Conservation (phyloP, 768 basidiomycete genomes). For the Galerina marginata region DNA sequence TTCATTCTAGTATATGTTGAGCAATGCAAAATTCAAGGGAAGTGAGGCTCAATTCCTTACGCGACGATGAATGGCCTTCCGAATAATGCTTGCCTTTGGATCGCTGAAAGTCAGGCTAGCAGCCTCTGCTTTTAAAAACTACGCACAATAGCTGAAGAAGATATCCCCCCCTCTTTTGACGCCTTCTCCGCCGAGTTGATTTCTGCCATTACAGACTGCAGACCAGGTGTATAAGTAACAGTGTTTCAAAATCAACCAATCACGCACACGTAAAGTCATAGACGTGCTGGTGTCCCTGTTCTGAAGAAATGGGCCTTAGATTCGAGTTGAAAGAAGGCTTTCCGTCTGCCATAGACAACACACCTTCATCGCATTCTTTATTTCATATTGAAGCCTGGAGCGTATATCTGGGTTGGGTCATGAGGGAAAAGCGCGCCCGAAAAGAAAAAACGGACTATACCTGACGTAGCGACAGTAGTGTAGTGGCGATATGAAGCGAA, state of each 20-base stretch:
- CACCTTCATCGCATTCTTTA: constrained; percentile 77
- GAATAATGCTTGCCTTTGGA: constrained; percentile 49
- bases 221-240: neutral
- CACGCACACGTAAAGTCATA: constrained; percentile 60
- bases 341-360: neutral
- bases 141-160: constrained; percentile 53
- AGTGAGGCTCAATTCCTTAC: constrained; percentile 41
- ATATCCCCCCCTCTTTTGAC: constrained; percentile 39
- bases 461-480: neutral
- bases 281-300: constrained; percentile 60
- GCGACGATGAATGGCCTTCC: constrained; percentile 61
- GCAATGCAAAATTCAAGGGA: neutral
- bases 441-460: neutral
- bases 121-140: neutral
- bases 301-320: constrained; percentile 35
- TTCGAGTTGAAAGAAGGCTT: neutral
- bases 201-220: constrained; percentile 71
- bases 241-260: neutral
- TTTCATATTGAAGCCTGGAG: constrained; percentile 50
- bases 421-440: neutral
- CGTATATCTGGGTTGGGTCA: constrained; percentile 51
- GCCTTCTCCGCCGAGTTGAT: constrained; percentile 71
- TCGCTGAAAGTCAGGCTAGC: neutral
- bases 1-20: constrained; percentile 49
- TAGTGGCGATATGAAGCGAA: neutral